These are phyloP conservation scores for Parietichytrium sp. DNA, from an alignment of 108 stramenopile genomes.

Conservation along the genomic window DNA sequence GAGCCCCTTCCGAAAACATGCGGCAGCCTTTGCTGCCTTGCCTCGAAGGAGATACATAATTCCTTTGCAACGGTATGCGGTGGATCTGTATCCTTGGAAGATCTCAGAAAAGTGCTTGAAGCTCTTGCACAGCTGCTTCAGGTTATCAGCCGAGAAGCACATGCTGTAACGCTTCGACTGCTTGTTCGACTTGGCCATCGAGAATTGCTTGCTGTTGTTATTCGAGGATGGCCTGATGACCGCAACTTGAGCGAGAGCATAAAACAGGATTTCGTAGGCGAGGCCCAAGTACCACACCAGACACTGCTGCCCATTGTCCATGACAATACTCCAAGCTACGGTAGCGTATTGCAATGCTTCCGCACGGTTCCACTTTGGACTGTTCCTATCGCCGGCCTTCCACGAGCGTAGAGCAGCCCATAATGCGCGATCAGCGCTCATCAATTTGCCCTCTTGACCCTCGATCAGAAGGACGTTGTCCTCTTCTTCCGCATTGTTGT, in stretches of 20 bases:
- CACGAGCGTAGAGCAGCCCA: slow-evolving; percentile 14
- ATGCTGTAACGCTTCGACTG: background rate
- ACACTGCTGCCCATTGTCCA: background rate
- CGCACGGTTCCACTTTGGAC: background rate
- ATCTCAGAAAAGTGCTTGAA: slow-evolving; percentile 22
- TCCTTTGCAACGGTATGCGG: background rate
- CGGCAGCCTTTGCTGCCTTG: background rate
- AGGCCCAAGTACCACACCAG: slow-evolving; percentile 30
- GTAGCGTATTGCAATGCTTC: slow-evolving; percentile 11
- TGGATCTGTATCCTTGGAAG: background rate
- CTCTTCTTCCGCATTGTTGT: no score
- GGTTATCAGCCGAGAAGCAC: background rate
- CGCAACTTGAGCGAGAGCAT: background rate
- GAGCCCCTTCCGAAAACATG: background rate
- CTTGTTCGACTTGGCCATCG: background rate
- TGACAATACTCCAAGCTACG: background rate
- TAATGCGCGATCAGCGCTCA: background rate
- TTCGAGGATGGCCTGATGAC: background rate
- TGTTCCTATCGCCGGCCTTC: slow-evolving; percentile 15
- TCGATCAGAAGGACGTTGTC: no score
- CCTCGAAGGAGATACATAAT: background rate
- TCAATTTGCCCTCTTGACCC: background rate
- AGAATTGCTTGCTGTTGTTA: no score
- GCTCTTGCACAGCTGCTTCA: slow-evolving; percentile 31
- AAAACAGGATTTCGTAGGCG: slow-evolving; percentile 29